Conservation (phyloP, 805 yeast species). For the Myxozyma neotropica region DNA sequence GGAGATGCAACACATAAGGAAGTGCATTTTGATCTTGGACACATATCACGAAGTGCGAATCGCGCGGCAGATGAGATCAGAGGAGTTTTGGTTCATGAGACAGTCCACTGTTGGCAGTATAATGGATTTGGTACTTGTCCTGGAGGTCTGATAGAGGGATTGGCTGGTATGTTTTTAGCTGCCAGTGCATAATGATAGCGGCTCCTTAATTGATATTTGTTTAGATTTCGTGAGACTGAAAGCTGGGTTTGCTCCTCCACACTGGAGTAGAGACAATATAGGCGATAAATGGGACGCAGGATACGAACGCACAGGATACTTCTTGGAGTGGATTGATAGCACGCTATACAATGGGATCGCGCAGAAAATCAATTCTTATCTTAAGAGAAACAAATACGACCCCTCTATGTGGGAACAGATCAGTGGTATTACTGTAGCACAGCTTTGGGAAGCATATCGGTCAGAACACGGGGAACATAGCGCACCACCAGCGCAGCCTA, state of each 20-base stretch:
- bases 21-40: conserved; percentile 1
- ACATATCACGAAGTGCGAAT: background rate
- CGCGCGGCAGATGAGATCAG: conserved; percentile 10
- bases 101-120: conserved; percentile 14
- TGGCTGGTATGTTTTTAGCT: conserved; percentile 5
- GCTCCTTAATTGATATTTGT: background rate
- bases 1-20: conserved; percentile 4
- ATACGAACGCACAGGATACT: conserved; percentile 15
- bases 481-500: conserved; percentile 8
- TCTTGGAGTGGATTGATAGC: conserved; percentile 14
- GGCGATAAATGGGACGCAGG: conserved; percentile 19
- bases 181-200: background rate
- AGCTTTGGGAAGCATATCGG: conserved; percentile 4
- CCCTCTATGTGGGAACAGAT: conserved; percentile 1
- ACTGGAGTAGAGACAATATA: conserved; percentile 3
- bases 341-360: background rate
- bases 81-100: conserved; percentile 16
- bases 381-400: background rate
- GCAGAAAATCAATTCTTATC: background rate
- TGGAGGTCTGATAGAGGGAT: conserved; percentile 14
- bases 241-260: conserved; percentile 21
- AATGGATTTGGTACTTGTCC: conserved; percentile 20
- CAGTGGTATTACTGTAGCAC: background rate
- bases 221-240: conserved; percentile 12
- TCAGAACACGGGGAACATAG: background rate